Percentiles rank a stretch among this genome's conserved stretches.
phyloP scores from a whole-genome alignment of 176 grass and related monocot species.

The barley (Hordeum vulgare) region MorexV3_pseudomolecules_assembly NC_058520.1:124958638-124959137 shows the following conservation, averaged over 20 bases:
- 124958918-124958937: conserved; percentile 50
- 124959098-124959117: conserved; percentile 67
- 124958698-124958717: background rate
- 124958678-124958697: background rate
- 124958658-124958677: conserved; percentile 3
- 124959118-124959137: conserved; percentile 72
- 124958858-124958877: conserved; percentile 83
- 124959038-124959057: conserved; percentile 77
- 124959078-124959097: conserved; percentile 91
- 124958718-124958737: conserved; percentile 45
- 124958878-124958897: conserved; percentile 80
- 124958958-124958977: conserved; percentile 71
- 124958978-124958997: conserved; percentile 17
- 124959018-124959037: background rate
- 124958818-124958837: conserved; percentile 31
- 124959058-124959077: conserved; percentile 56
- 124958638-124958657: background rate
- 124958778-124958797: conserved; percentile 43
- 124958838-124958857: conserved; percentile 62
- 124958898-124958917: conserved; percentile 61
- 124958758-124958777: conserved; percentile 38
- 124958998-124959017: background rate
- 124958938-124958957: conserved; percentile 49
- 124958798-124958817: conserved; percentile 25
- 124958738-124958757: conserved; percentile 51